phyloP scores from a whole-genome alignment of 352 stramenopile genomes.

The Blastocystis sp. region DNA sequence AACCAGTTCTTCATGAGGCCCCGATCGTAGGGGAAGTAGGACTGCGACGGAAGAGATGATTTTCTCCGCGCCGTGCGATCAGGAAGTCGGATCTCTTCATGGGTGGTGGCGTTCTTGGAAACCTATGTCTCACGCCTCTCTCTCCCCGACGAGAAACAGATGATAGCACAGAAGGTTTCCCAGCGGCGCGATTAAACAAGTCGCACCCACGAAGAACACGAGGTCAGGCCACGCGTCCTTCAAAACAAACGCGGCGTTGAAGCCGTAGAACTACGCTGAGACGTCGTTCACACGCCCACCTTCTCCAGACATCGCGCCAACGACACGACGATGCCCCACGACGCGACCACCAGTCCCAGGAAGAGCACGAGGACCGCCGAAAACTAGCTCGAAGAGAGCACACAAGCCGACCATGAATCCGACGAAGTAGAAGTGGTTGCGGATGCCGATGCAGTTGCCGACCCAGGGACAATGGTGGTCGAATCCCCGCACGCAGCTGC shows the following conservation, averaged over 20 bases:
- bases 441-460: constrained; percentile 79
- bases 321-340: constrained; percentile 63
- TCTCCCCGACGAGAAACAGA: neutral
- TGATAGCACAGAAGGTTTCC: constrained; percentile 20
- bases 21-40: neutral
- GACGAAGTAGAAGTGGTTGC: constrained; percentile 83
- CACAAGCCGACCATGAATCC: constrained; percentile 71
- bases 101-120: neutral
- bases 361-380: neutral
- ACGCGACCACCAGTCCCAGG: constrained; percentile 70
- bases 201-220: neutral
- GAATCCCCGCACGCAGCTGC: constrained; percentile 80
- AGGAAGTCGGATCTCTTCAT: constrained; percentile 32
- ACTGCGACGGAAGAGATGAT: neutral
- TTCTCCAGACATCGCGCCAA: neutral
- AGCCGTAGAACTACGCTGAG: neutral
- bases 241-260: neutral
- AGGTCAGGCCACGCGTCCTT: neutral
- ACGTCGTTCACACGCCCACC: neutral
- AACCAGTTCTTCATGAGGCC: neutral
- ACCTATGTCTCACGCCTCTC: neutral
- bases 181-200: neutral
- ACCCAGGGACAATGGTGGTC: constrained; percentile 74
- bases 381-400: neutral
- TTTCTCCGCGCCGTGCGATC: neutral